Conservation (phyloP, 2,329 filamentous ascomycete species). For the Stagonosporopsis cucurbitacearum region DNA sequence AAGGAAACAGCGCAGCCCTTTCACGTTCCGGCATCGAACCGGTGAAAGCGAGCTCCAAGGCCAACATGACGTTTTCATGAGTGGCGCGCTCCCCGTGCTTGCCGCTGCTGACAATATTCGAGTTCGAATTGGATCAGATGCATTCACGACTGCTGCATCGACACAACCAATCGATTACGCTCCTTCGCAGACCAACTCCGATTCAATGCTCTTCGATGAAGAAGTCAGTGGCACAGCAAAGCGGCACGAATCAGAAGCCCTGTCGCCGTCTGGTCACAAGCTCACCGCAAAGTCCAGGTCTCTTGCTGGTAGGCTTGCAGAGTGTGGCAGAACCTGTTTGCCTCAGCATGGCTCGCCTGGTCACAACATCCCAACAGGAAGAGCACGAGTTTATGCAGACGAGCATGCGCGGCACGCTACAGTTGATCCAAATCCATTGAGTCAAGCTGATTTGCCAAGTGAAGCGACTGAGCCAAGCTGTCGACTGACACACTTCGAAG, state of each 20-base stretch:
- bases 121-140: conserved; percentile 48
- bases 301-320: neutral
- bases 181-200: conserved; percentile 34
- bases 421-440: neutral
- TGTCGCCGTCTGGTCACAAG: neutral
- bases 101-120: conserved; percentile 33
- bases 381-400: neutral
- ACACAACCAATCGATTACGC: conserved; percentile 16
- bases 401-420: neutral
- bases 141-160: conserved; percentile 35
- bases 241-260: neutral
- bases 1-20: conserved; percentile 2
- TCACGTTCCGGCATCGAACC: neutral
- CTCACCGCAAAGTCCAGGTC: neutral
- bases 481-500: conserved; percentile 25
- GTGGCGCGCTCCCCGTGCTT: conserved; percentile 19
- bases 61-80: conserved; percentile 16
- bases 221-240: conserved; percentile 21
- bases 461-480: conserved; percentile 15
- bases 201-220: conserved; percentile 48
- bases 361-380: neutral
- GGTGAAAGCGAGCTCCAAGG: conserved; percentile 1
- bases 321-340: conserved; percentile 2
- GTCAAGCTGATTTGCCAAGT: conserved; percentile 4
- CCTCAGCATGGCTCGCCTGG: conserved; percentile 8